Percentiles rank a stretch among this genome's conserved stretches.
These are phyloP conservation scores for Phaeosphaeria sp. DNA, from an alignment of 2,329 filamentous ascomycete genomes.

Conservation along the genomic window DNA sequence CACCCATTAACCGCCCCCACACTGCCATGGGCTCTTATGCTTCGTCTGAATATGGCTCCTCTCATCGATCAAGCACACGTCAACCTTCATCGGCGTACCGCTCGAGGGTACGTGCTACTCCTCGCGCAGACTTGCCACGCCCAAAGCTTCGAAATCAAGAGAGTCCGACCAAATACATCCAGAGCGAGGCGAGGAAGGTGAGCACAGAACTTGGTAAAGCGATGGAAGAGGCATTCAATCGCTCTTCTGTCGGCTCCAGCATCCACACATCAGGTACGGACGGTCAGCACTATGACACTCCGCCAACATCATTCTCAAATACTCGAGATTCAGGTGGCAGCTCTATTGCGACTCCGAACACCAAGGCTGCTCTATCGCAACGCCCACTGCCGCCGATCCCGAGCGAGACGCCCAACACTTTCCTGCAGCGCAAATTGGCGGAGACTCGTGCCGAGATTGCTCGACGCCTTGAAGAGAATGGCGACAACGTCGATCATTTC, in stretches of 20 bases:
- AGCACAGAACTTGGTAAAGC: constrained; percentile 86
- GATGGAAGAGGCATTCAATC: constrained; percentile 91
- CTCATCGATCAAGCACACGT: constrained; percentile 23
- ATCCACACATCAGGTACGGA: constrained; percentile 50
- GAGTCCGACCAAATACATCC: constrained; percentile 63
- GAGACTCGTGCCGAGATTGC: constrained; percentile 66
- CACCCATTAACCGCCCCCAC: constrained; percentile 31
- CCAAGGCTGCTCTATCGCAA: constrained; percentile 40
- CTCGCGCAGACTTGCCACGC: constrained; percentile 31
- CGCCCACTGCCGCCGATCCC: constrained; percentile 56
- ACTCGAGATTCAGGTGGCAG: constrained; percentile 42
- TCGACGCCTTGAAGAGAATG: constrained; percentile 56
- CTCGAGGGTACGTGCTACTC: constrained; percentile 34
- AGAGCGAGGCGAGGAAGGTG: constrained; percentile 82
- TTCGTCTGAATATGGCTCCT: constrained; percentile 23
- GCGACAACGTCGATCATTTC: constrained; percentile 59
- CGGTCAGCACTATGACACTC: constrained; percentile 55
- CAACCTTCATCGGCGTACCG: constrained; percentile 35
- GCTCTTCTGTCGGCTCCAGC: constrained; percentile 64
- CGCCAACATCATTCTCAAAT: constrained; percentile 58
- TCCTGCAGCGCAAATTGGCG: constrained; percentile 61
- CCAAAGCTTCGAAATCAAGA: constrained; percentile 48
- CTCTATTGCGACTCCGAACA: constrained; percentile 32
- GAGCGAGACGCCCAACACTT: constrained; percentile 58
- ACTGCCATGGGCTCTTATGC: constrained; percentile 31